A percentile compares a stretch with the other conserved stretches of the same genome.
These are phyloP conservation scores for Chrysochromulina parva DNA, from an alignment of 78 protist genomes.

Conservation along the genomic window DNA sequence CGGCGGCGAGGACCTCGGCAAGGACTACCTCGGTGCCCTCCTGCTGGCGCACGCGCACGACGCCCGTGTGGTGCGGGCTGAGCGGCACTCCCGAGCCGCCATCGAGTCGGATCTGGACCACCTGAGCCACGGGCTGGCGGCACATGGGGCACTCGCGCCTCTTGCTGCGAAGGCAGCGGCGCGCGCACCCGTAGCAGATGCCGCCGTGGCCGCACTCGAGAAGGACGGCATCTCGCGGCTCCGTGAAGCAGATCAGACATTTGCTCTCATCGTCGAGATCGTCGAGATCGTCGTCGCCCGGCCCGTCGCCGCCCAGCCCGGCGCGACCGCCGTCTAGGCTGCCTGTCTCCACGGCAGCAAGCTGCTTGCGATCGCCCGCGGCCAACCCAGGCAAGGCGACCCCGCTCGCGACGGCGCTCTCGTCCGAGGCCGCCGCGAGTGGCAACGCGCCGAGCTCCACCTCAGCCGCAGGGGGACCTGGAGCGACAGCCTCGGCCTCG, in stretches of 20 bases:
- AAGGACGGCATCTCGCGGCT: not conserved
- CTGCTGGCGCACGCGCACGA: not conserved
- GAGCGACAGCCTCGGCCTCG: no score
- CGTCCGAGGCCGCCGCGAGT: no score
- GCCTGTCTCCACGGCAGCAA: not conserved
- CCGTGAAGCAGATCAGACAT: not conserved
- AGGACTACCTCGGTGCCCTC: no score
- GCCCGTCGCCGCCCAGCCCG: not conserved
- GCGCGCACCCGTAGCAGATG: not conserved
- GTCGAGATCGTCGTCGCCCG: not conserved
- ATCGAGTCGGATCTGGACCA: not conserved
- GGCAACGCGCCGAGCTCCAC: no score
- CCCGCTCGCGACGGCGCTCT: no score
- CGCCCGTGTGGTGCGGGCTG: not conserved
- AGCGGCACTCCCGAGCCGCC: not conserved
- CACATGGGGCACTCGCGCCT: not conserved
- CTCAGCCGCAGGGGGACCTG: no score
- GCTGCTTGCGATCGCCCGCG: not conserved
- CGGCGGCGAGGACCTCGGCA: no score
- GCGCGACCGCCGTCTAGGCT: not conserved
- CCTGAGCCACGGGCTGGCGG: not conserved
- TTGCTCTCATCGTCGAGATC: not conserved
- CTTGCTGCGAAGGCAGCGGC: not conserved
- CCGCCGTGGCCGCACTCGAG: slow-evolving; percentile 1
- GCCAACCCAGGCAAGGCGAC: not conserved